Evolutionary conservation across 1,284 basidiomycete genomes (phyloP).

Genomic region (Irpex sp.): DNA sequence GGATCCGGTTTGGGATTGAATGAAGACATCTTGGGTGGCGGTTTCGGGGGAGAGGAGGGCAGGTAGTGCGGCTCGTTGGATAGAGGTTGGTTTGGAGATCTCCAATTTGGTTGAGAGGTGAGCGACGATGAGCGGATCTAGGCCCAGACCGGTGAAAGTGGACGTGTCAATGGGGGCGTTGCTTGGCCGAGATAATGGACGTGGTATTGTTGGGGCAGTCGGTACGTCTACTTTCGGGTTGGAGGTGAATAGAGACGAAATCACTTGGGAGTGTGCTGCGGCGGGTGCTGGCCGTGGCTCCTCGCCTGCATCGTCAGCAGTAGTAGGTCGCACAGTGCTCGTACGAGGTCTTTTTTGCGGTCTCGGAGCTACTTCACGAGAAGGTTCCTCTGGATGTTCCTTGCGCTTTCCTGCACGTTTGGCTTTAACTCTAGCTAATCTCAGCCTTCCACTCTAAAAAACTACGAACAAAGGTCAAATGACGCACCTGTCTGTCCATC

Average conservation of each 20-base stretch:
- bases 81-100: conserved; percentile 86
- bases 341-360: conserved; percentile 50
- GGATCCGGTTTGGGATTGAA: conserved; percentile 97
- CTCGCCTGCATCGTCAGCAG: conserved; percentile 13
- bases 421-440: conserved; percentile 33
- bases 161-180: conserved; percentile 81
- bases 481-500: conserved; percentile 82
- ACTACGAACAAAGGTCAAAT: no score
- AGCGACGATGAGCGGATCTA: conserved; percentile 78
- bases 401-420: conserved; percentile 69
- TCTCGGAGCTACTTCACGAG: conserved; percentile 17
- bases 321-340: conserved; percentile 22
- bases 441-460: background rate
- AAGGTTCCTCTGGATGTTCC: conserved; percentile 30
- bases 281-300: conserved; percentile 21
- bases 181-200: conserved; percentile 52
- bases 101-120: conserved; percentile 83
- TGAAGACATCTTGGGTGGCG: conserved; percentile 77
- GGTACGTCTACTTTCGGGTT: conserved; percentile 62
- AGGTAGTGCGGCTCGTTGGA: conserved; percentile 83
- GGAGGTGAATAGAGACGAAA: conserved; percentile 89
- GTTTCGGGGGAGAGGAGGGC: conserved; percentile 55
- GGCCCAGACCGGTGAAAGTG: conserved; percentile 71
- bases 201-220: conserved; percentile 23
- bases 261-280: conserved; percentile 56